phyloP scores from a whole-genome alignment of 2,329 filamentous ascomycete genomes.

The Ramularia collo-cygni region DNA sequence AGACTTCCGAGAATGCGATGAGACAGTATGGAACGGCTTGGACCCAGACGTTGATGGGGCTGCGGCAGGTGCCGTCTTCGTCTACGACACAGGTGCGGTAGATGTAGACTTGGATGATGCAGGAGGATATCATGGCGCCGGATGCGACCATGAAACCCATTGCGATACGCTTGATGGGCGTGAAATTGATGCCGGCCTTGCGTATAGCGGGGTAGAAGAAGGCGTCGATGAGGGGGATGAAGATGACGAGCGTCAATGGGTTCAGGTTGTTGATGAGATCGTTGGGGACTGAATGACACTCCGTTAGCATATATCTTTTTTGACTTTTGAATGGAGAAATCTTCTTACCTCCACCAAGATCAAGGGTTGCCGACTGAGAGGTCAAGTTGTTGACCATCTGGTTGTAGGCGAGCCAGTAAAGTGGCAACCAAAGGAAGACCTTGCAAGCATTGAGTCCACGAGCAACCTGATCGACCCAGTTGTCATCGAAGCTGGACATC shows the following conservation, averaged over 20 bases:
- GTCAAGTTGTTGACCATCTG: slow-evolving; percentile 45
- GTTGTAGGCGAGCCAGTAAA: slow-evolving; percentile 56
- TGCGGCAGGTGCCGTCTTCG: too few species aligned
- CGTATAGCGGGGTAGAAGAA: slow-evolving; percentile 42
- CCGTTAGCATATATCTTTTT: background rate
- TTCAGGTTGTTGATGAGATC: slow-evolving; percentile 38
- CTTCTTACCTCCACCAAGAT: slow-evolving; percentile 34
- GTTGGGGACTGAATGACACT: slow-evolving; percentile 33
- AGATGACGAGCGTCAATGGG: slow-evolving; percentile 31
- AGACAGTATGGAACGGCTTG: slow-evolving; percentile 40
- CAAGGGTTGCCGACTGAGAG: slow-evolving; percentile 38
- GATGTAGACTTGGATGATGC: slow-evolving; percentile 50
- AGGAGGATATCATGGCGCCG: slow-evolving; percentile 48
- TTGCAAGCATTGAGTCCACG: slow-evolving; percentile 60
- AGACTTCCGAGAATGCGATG: slow-evolving; percentile 39
- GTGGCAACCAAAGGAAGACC: slow-evolving; percentile 52
- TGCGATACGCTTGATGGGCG: slow-evolving; percentile 48
- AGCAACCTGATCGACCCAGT: slow-evolving; percentile 71
- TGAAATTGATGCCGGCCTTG: slow-evolving; percentile 35
- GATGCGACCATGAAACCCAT: slow-evolving; percentile 48
- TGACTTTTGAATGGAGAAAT: background rate
- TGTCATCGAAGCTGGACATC: slow-evolving; percentile 73
- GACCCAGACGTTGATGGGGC: slow-evolving; percentile 37
- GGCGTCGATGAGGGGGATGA: slow-evolving; percentile 41
- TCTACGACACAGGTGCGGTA: slow-evolving; percentile 34